Base-by-base conservation (phyloP, 495 filamentous ascomycete genomes). In the Daldinia caldariorum region DNA sequence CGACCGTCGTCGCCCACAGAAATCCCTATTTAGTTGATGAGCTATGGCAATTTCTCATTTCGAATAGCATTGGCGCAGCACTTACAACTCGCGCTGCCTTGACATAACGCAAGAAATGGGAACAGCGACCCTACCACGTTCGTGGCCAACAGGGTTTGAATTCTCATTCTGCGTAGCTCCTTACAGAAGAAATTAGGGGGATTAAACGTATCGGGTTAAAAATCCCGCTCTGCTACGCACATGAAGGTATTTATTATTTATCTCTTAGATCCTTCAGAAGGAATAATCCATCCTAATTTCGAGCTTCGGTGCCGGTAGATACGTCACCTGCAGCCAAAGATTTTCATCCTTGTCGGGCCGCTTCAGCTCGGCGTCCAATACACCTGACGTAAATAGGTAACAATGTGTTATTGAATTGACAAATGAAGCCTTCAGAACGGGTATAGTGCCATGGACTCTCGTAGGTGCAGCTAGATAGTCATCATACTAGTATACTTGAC, bases 1-100 rank as follows among this genome's bases (percentile, higher is more conserved):
- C 63, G 70, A 3, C 76, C 82, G 10, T 82, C 62, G 3, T 60
- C 83, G 32, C 79, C 75, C 6, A 82, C 82, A 18, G 79, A 76
- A 32, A 86, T 79, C 63, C 78, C 81, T 82, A 34, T 65, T 71
- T 72, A 51, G 59, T 76, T 62, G 60, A 41, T 70, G 65, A 13
- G 74, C 61, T 49, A 56, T 43, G 37, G n/a, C 20, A 51, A 32
- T 67, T 61, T n/a, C 63, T 70, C 64, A 69, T 67, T 63, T 71
- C 29, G 5, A 26, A 34, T 18, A 32, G 12, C 51, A 26, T 18
- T 63, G 10, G 20, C 10, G 9, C 8, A 4, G 18, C 18, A 8
- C 61, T 73, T 62, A 77, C 75, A 77, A 62, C 75, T 67, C 37
- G 49, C 67, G 22, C 50, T 55, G 14, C 43, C 55, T 20, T 75